Conservation (phyloP, 2,329 filamentous ascomycete species). For the Sarocladium brachiariae region DNA sequence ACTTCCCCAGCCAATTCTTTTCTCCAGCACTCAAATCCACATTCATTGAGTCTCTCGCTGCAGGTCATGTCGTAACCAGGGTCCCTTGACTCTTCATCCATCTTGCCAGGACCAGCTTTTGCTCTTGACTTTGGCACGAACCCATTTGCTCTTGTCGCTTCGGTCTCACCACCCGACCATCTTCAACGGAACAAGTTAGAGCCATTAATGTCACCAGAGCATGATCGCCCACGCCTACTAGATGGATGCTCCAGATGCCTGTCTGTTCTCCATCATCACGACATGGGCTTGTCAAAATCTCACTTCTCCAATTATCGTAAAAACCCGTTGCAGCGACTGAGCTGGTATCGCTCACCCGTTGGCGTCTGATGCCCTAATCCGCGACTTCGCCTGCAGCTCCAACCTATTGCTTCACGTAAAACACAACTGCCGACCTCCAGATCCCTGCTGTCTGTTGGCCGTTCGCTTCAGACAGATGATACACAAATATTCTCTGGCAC, state of each 20-base stretch:
- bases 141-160: neutral
- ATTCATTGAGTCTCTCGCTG: neutral
- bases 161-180: neutral
- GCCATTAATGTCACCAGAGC: neutral
- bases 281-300: no score
- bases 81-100: conserved; percentile 1
- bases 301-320: no score
- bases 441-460: neutral
- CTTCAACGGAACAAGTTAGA: neutral
- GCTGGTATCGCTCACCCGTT: neutral
- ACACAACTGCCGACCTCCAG: conserved; percentile 3
- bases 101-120: neutral
- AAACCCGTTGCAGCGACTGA: neutral
- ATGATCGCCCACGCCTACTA: conserved; percentile 7
- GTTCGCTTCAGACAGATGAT: neutral
- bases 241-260: conserved; percentile 1
- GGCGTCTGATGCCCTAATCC: neutral
- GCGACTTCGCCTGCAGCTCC: neutral
- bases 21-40: neutral
- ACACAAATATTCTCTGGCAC: conserved; percentile 5
- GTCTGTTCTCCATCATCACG: neutral
- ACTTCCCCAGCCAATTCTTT: neutral
- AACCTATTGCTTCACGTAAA: neutral
- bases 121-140: neutral
- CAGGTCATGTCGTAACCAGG: conserved; percentile 1